Percentiles rank a stretch among this genome's conserved stretches.
Conservation (phyloP, 345 rosid species). For the Litchi chinensis region DNA sequence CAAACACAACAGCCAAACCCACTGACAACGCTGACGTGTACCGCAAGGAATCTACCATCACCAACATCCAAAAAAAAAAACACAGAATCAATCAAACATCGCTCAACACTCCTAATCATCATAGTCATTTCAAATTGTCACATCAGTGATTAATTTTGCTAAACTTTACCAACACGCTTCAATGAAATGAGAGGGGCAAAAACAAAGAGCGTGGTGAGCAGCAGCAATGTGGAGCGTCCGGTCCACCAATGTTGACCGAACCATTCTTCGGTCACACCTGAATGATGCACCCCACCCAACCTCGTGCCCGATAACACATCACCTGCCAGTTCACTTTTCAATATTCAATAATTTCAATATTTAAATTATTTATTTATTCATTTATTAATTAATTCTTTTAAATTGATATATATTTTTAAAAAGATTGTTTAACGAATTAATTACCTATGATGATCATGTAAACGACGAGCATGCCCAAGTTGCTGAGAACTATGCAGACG, state of each 20-base stretch:
- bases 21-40: slow-evolving; percentile 70
- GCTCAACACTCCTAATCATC: too few relatives aligned
- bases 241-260: slow-evolving; percentile 63
- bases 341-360: too few relatives aligned
- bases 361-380: too few relatives aligned
- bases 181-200: slow-evolving; percentile 62
- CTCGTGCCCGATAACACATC: slow-evolving; percentile 65
- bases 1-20: slow-evolving; percentile 63
- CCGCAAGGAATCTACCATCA: slow-evolving; percentile 58
- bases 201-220: slow-evolving; percentile 53
- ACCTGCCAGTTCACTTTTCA: slow-evolving; percentile 36
- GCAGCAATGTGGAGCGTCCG: slow-evolving; percentile 45
- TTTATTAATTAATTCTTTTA: too few relatives aligned
- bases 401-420: too few relatives aligned
- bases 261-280: slow-evolving; percentile 62
- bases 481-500: slow-evolving; percentile 58
- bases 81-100: not conserved
- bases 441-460: slow-evolving; percentile 68
- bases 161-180: slow-evolving; percentile 55
- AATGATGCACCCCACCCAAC: slow-evolving; percentile 48
- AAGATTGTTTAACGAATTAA: not conserved
- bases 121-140: not conserved
- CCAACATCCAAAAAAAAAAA: not conserved
- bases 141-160: not conserved
- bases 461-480: slow-evolving; percentile 67